A percentile compares a stretch with the other conserved stretches of the same genome.
phyloP scores from a whole-genome alignment of 1,284 basidiomycete genomes.

The Tilletia horrida region DNA sequence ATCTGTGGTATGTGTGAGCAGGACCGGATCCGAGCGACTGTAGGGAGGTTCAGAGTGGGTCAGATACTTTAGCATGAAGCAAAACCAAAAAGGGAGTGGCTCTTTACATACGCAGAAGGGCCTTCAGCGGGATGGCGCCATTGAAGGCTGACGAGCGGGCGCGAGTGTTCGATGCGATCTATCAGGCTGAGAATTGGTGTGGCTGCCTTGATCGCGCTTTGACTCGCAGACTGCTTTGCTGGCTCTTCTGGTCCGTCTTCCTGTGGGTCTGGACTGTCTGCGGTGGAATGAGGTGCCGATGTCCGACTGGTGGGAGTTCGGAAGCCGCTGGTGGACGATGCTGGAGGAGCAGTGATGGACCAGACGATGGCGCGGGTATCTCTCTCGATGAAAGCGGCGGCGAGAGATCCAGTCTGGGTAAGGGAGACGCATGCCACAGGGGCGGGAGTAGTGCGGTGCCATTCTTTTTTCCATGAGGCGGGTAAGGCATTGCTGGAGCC shows the following conservation, averaged over 20 bases:
- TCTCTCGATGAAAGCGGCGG: neutral
- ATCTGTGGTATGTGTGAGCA: slow-evolving; percentile 19
- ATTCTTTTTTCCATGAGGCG: slow-evolving; percentile 2
- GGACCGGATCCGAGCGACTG: slow-evolving; percentile 7
- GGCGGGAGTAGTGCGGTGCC: neutral
- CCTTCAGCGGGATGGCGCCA: slow-evolving; percentile 13
- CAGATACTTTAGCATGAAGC: neutral
- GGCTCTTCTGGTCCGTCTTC: neutral
- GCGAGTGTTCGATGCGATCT: slow-evolving; percentile 4
- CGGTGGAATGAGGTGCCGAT: neutral
- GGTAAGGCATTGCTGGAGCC: neutral
- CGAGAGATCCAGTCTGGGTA: neutral
- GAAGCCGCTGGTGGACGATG: neutral
- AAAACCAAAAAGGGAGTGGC: neutral
- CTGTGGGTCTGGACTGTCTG: neutral
- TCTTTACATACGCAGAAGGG: neutral
- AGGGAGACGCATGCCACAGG: neutral
- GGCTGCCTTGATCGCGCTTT: neutral
- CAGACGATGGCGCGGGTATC: slow-evolving; percentile 12
- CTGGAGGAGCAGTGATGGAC: slow-evolving; percentile 7
- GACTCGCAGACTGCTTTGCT: neutral
- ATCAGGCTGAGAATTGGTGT: slow-evolving; percentile 1
- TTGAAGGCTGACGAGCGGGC: neutral
- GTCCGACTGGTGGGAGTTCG: slow-evolving; percentile 1
- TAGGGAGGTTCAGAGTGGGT: neutral